A percentile compares a stretch with the other conserved stretches of the same genome.
phyloP scores from a whole-genome alignment of 2,329 filamentous ascomycete species.

The Colletotrichum salicis region DNA sequence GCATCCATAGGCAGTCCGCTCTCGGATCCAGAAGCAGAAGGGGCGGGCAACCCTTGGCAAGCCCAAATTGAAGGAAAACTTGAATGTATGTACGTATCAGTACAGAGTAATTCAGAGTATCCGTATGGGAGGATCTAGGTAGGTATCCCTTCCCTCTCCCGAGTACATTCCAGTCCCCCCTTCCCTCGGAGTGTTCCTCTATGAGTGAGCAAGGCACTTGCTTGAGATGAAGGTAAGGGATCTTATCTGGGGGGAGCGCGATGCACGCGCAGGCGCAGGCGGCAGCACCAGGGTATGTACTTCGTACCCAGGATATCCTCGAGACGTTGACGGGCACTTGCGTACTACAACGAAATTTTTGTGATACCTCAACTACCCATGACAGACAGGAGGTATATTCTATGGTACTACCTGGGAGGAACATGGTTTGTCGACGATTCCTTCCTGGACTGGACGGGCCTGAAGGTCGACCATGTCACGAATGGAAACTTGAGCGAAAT shows the following conservation, averaged over 20 bases:
- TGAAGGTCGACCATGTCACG: conserved; percentile 1
- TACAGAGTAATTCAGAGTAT: too few species aligned
- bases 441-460: background rate
- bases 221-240: background rate
- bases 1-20: background rate
- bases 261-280: background rate
- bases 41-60: background rate
- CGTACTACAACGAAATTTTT: background rate
- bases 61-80: background rate
- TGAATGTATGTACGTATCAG: background rate
- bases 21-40: background rate
- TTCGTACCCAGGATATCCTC: background rate
- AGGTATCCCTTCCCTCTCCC: background rate
- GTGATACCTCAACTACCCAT: background rate
- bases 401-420: background rate
- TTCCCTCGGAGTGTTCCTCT: too few species aligned
- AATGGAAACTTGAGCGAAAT: conserved; percentile 5
- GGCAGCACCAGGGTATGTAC: too few species aligned
- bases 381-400: background rate
- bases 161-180: too few species aligned
- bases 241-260: background rate
- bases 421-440: background rate
- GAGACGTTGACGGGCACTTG: background rate
- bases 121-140: background rate
- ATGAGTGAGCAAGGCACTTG: background rate